Evolutionary conservation across 805 yeast genomes (phyloP).

Genomic region (Candida maris): DNA sequence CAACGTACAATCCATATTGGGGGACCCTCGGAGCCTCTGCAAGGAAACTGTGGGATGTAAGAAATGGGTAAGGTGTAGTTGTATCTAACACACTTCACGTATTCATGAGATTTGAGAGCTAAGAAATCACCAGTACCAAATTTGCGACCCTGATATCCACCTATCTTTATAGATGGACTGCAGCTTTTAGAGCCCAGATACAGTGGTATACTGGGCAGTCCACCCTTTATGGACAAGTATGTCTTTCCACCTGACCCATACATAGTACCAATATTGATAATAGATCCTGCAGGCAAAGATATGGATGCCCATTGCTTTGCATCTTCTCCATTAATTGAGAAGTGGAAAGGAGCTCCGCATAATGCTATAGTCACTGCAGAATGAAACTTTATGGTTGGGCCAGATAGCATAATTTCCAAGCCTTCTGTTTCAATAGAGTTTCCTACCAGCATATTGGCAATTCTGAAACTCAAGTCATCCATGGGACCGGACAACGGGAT

Average conservation of each 20-base stretch:
- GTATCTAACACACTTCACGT: background rate
- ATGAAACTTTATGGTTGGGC: slow-evolving; percentile 86
- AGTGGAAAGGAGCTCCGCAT: slow-evolving; percentile 77
- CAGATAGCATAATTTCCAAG: slow-evolving; percentile 78
- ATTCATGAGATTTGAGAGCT: slow-evolving; percentile 71
- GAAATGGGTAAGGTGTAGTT: slow-evolving; percentile 44
- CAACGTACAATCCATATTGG: slow-evolving; percentile 82
- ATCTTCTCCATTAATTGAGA: slow-evolving; percentile 56
- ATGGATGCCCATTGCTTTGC: slow-evolving; percentile 71
- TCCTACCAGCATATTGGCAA: slow-evolving; percentile 90
- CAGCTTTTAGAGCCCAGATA: slow-evolving; percentile 92
- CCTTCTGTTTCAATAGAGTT: slow-evolving; percentile 79
- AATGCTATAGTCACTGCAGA: slow-evolving; percentile 72
- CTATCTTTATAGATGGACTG: slow-evolving; percentile 85
- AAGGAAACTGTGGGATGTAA: slow-evolving; percentile 58
- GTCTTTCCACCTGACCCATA: slow-evolving; percentile 73
- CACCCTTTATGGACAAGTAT: slow-evolving; percentile 84
- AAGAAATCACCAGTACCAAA: slow-evolving; percentile 88
- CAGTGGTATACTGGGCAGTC: slow-evolving; percentile 79
- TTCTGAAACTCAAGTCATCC: slow-evolving; percentile 85
- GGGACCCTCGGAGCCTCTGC: slow-evolving; percentile 51
- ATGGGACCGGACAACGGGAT: slow-evolving; percentile 98
- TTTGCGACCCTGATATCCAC: slow-evolving; percentile 93
- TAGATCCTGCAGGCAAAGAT: slow-evolving; percentile 65
- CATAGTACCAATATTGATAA: slow-evolving; percentile 71